These are phyloP conservation scores for Leccinum aurantiacum DNA, from an alignment of 768 basidiomycete genomes.

Conservation along the genomic window DNA sequence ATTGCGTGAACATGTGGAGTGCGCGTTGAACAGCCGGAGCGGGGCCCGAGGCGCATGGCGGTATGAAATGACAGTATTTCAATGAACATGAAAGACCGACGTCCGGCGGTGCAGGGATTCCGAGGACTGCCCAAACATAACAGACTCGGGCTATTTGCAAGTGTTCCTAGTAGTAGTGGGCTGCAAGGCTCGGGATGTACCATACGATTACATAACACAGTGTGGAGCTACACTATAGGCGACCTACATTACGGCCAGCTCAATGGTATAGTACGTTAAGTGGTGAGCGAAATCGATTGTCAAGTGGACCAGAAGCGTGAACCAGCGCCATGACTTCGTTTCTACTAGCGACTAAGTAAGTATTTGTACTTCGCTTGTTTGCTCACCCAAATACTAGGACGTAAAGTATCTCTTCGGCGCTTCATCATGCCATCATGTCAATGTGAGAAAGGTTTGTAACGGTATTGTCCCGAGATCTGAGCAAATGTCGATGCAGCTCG, in stretches of 20 bases:
- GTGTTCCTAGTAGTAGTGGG: neutral
- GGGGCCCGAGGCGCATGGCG: slow-evolving; percentile 29
- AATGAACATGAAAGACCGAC: slow-evolving; percentile 9
- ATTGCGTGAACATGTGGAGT: slow-evolving; percentile 35
- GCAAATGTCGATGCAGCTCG: neutral
- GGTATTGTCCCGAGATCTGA: neutral
- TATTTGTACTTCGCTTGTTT: neutral
- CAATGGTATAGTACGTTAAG: neutral
- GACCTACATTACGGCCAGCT: neutral
- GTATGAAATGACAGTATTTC: slow-evolving; percentile 20
- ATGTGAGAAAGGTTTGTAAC: neutral
- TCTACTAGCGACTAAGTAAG: neutral
- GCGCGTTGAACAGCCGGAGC: slow-evolving; percentile 31
- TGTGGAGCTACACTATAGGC: neutral
- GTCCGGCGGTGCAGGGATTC: slow-evolving; percentile 14
- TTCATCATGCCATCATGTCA: neutral
- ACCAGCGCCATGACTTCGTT: neutral
- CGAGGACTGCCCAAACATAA: slow-evolving; percentile 2
- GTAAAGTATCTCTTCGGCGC: neutral
- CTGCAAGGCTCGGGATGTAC: neutral
- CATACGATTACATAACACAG: slow-evolving; percentile 16
- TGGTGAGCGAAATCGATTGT: neutral
- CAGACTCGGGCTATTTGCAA: slow-evolving; percentile 4
- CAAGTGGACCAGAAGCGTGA: neutral
- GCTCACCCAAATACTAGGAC: slow-evolving; percentile 1